Evolutionary conservation across 169 alveolate genomes (phyloP).

Genomic region (Hepatocystis sp.): DNA sequence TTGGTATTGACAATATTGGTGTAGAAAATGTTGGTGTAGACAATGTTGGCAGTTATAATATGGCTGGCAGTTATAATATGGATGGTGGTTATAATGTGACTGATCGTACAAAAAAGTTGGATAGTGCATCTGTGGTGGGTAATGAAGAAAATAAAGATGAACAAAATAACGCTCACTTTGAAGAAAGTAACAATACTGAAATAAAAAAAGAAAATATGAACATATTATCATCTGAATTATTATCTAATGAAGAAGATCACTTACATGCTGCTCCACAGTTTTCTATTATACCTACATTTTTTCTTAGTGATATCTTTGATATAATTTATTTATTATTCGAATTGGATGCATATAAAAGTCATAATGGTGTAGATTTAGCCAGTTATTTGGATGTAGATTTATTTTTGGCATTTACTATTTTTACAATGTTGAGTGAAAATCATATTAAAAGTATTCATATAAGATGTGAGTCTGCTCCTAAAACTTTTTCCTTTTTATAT

Average conservation of each 20-base stretch:
- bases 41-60: no score
- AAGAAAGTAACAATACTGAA: no score
- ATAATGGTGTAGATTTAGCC: conserved; percentile 65
- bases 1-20: no score
- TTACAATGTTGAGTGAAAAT: conserved; percentile 85
- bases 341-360: conserved; percentile 77
- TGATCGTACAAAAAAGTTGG: no score
- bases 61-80: no score
- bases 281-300: conserved; percentile 83
- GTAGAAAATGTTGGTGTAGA: no score
- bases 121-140: no score
- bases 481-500: conserved; percentile 79
- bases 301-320: conserved; percentile 83
- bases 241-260: conserved; percentile 40
- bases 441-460: conserved; percentile 88
- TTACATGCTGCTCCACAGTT: conserved; percentile 82
- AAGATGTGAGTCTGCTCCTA: conserved; percentile 89
- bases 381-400: conserved; percentile 88
- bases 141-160: no score
- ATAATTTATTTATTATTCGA: conserved; percentile 78
- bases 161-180: no score
- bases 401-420: conserved; percentile 84
- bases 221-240: no score
- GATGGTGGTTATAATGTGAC: no score
- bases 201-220: no score